Evolutionary conservation across 768 basidiomycete genomes (phyloP), one percentile per base, ranked within the genome.

Genomic region (Phlegmacium glaucopus): DNA sequence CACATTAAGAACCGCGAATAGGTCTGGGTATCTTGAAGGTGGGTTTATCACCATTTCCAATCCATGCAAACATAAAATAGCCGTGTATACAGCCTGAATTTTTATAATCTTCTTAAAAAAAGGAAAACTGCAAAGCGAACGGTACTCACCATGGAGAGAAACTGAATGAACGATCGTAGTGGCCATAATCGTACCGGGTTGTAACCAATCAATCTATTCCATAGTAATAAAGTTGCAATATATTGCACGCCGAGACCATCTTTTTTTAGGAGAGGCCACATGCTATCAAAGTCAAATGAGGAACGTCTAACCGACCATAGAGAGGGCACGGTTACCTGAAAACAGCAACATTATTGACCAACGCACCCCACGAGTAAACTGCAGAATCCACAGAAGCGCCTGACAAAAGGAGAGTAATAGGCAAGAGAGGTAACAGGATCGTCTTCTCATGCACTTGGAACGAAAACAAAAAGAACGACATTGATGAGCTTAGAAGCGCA

Each of bases 381-480:
- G 79, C 65, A 26, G 84, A 82, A 49, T 77, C 75, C 2, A 73
- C 55, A n/a, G 68, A 66, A 0, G 77, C 72, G 39, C 70, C 75
- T 4, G 72, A 85, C 44, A 94, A 72, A 12, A 94, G 72, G 13
- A 97, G 72, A 0, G 85, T 90, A 25, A 94, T 71, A 0, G 94
- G 94, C 53, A 97, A 64, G 16, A 98, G 72, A 3, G 94, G 92
- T 1, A 97, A 61, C 13, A 96, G 62, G 34, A 97, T 89, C 3
- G 87, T 85, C 72, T 96, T 97, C 65, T 97, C 94, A 64, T 96
- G 94, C 32, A 94, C 94, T 59, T 96, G 94, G 66, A 95, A 95
- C 6, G 93, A 94, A 71, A 95, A 94, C 27, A 97, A 72, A 71
- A 95, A 97, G 76, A 97, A 96, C 8, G 93, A 87, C 74, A 97